Evolutionary conservation across 2,329 filamentous ascomycete genomes (phyloP).

Genomic region (Alternaria triticina): DNA sequence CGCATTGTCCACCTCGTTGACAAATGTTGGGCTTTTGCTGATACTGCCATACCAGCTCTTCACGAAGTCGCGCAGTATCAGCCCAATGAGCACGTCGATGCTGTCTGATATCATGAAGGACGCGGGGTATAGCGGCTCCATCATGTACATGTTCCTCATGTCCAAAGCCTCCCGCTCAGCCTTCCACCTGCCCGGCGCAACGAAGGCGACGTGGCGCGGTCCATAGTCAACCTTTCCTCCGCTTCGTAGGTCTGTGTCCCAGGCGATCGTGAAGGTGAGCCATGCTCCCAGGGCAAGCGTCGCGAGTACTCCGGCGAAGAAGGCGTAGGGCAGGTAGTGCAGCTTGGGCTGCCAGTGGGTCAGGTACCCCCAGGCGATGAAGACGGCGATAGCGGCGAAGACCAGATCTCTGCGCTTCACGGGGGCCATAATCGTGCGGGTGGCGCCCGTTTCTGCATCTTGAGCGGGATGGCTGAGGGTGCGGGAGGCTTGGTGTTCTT

Average conservation of each 20-base stretch:
- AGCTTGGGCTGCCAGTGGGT: constrained; percentile 82
- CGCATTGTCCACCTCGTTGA: constrained; percentile 83
- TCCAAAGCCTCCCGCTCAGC: constrained; percentile 72
- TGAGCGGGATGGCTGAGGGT: constrained; percentile 26
- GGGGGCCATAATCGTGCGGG: constrained; percentile 70
- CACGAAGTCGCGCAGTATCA: constrained; percentile 84
- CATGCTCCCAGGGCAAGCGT: constrained; percentile 63
- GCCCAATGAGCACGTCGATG: constrained; percentile 77
- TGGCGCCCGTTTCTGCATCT: constrained; percentile 46
- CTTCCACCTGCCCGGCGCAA: constrained; percentile 69
- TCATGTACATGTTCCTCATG: constrained; percentile 69
- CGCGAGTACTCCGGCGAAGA: constrained; percentile 70
- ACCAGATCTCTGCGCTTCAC: constrained; percentile 72
- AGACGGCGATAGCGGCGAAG: constrained; percentile 70
- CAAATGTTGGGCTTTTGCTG: constrained; percentile 78
- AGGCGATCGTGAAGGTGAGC: constrained; percentile 66
- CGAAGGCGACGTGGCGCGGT: constrained; percentile 61
- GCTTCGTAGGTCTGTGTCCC: constrained; percentile 51
- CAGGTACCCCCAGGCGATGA: constrained; percentile 87
- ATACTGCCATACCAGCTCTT: constrained; percentile 88
- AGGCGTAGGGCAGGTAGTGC: constrained; percentile 85
- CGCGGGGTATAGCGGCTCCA: constrained; percentile 72
- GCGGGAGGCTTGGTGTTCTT: constrained; percentile 24
- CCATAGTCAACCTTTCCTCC: constrained; percentile 51
- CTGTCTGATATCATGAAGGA: constrained; percentile 80